A percentile compares a stretch with the other conserved stretches of the same genome.
phyloP scores from a whole-genome alignment of 2,329 filamentous ascomycete genomes.

The Colletotrichum lini region DNA sequence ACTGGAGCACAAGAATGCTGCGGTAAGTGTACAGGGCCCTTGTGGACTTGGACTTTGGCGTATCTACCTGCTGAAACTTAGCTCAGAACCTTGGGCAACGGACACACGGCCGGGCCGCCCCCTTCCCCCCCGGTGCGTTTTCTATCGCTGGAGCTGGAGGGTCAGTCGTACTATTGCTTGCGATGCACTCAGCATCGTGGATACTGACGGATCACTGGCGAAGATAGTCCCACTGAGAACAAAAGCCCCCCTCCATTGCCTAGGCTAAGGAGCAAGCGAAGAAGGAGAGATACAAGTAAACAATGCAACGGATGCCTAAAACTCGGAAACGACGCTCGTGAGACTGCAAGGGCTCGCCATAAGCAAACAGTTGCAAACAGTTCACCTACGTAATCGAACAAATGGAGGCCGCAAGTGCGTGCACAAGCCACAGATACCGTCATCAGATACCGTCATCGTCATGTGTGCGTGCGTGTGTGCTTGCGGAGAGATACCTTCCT shows the following conservation, averaged over 20 bases:
- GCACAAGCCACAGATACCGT: slow-evolving; percentile 7
- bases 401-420: slow-evolving; percentile 4
- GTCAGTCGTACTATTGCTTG: not conserved
- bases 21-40: too few relatives aligned
- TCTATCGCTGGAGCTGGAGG: not conserved
- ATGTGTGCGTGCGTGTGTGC: slow-evolving; percentile 1
- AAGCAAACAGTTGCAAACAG: not conserved
- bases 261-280: too few relatives aligned
- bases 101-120: not conserved
- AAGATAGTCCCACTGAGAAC: too few relatives aligned
- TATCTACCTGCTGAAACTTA: not conserved
- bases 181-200: too few relatives aligned
- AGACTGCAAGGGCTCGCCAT: not conserved
- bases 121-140: too few relatives aligned
- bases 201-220: too few relatives aligned
- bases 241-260: too few relatives aligned
- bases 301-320: not conserved
- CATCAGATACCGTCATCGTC: not conserved
- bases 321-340: not conserved
- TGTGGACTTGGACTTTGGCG: not conserved
- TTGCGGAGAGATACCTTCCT: too few relatives aligned
- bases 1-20: too few relatives aligned
- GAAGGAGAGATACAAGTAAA: too few relatives aligned
- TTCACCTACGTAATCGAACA: slow-evolving; percentile 20
- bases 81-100: not conserved